These are phyloP conservation scores for Neurospora terricola DNA, from an alignment of 495 filamentous ascomycete genomes.

Conservation along the genomic window DNA sequence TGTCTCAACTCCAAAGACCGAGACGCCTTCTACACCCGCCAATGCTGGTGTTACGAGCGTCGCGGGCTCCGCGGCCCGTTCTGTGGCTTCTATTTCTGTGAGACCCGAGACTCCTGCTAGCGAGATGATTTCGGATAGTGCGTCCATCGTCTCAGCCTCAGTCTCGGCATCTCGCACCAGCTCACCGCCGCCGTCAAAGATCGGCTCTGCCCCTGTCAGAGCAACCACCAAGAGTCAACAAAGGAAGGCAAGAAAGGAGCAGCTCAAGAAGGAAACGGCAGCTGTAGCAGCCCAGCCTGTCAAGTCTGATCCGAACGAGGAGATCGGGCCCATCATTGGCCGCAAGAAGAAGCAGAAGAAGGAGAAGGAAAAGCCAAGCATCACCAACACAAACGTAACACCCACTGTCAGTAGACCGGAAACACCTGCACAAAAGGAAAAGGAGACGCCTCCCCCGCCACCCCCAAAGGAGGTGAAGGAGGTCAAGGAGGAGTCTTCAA, in stretches of 20 bases:
- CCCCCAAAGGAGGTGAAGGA: conserved; percentile 27
- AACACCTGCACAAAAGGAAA: conserved; percentile 16
- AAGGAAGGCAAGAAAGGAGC: conserved; percentile 77
- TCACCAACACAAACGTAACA: conserved; percentile 19
- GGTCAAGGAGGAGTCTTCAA: conserved; percentile 20
- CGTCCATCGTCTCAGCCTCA: conserved; percentile 65
- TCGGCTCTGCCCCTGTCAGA: conserved; percentile 68
- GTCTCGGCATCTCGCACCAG: conserved; percentile 64
- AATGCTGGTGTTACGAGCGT: conserved; percentile 8
- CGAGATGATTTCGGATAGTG: conserved; percentile 68
- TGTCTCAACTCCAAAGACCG: conserved; percentile 61
- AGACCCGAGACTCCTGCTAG: conserved; percentile 70
- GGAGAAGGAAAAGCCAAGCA: conserved; percentile 34
- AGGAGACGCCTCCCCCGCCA: conserved; percentile 14
- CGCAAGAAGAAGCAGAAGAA: conserved; percentile 91
- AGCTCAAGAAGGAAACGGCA: conserved; percentile 47
- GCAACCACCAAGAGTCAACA: conserved; percentile 82
- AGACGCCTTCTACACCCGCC: conserved; percentile 37
- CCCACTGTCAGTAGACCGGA: conserved; percentile 29
- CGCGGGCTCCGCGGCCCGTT: conserved; percentile 23
- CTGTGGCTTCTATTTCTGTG: conserved; percentile 40
- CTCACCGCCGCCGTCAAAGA: conserved; percentile 64
- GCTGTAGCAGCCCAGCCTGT: conserved; percentile 38
- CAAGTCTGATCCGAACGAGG: conserved; percentile 49
- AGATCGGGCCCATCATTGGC: conserved; percentile 71